Conservation (phyloP, 129 eudicot species). For the Saposhnikovia divaricata region DNA sequence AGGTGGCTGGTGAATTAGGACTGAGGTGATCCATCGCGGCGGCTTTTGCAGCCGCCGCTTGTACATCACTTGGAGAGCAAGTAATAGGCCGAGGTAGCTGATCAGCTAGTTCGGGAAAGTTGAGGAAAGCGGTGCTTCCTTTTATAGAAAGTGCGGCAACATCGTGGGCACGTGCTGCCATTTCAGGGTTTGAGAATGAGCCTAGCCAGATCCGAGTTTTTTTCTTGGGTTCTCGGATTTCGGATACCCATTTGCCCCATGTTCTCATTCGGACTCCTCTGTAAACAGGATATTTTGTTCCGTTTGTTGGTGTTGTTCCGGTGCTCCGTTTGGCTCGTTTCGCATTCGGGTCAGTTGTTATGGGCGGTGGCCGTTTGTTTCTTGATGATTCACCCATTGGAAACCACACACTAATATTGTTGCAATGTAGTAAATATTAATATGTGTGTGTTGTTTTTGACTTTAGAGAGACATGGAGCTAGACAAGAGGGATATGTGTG, state of each 20-base stretch:
- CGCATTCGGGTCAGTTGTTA: slow-evolving; percentile 9
- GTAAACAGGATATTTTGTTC: slow-evolving; percentile 58
- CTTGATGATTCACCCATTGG: not conserved
- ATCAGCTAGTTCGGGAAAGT: slow-evolving; percentile 63
- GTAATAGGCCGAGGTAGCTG: slow-evolving; percentile 66
- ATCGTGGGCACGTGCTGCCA: slow-evolving; percentile 97
- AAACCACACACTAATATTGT: not conserved
- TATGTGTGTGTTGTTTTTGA: not conserved
- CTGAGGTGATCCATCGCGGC: slow-evolving; percentile 60
- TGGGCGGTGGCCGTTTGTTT: not conserved
- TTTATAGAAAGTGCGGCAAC: slow-evolving; percentile 70
- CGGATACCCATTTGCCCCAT: slow-evolving; percentile 95
- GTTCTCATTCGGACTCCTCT: slow-evolving; percentile 82
- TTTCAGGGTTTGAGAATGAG: slow-evolving; percentile 70
- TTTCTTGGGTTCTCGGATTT: slow-evolving; percentile 76
- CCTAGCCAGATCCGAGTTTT: slow-evolving; percentile 95
- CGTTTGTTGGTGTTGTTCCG: not conserved
- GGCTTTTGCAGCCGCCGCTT: slow-evolving; percentile 73
- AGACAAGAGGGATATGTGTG: not conserved
- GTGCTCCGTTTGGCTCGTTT: slow-evolving; percentile 21
- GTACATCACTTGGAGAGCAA: slow-evolving; percentile 67
- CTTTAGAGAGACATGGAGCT: not conserved
- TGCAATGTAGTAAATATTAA: not conserved
- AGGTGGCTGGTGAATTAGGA: slow-evolving; percentile 9
- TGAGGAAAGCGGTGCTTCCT: slow-evolving; percentile 61